Base-by-base conservation (phyloP, 2,329 filamentous ascomycete genomes). In the Diplodia seriata region DNA sequence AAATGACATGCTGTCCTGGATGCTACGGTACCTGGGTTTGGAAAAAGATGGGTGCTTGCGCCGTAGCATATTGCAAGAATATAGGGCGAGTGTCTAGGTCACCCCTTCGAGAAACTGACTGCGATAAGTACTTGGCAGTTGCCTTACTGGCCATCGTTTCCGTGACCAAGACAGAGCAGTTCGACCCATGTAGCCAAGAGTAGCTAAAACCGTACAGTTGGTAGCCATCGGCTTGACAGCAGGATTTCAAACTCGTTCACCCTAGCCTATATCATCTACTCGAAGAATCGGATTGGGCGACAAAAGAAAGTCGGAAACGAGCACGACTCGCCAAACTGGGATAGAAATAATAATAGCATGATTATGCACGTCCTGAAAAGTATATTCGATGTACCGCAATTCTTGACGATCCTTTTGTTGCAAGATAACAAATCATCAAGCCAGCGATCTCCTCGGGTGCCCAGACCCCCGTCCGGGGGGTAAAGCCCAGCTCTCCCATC, bases 261-360 rank as follows among this genome's bases (percentile, higher is more conserved):
- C 31, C 31, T 33, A 33, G 6, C 31, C 6, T 33, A 7, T 47
- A 47, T 47, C 43, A 2, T 20, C 11, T 7, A 47, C 43, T 9
- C 43, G 3, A 47, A 47, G 8, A 47, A 20, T n/a, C 18, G 18
- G 20, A 20, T 47, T 20, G 18, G 14, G 18, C 18, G 7, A 20
- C 6, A 47, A 47, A 20, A 20, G 43, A 47, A 47, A 47, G 7
- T 11, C 18, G 43, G 43, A 20, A 20, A 7, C n/a, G 43, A 4
- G n/a, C 7, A n/a, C 18, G 31, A 40, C 2, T 49, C 57, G 33
- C 7, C n/a, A 20, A 55, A n/a, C 15, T 15, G 15, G n/a, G 26
- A 55, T 36, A 62, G 4, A n/a, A 33, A 18, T 43, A 23, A 18
- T 43, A 23, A 62, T 31, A 36, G 26, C 57, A 62, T 62, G n/a